Base-by-base conservation (phyloP, 129 eudicot species). In the Tagetes patula region DNA sequence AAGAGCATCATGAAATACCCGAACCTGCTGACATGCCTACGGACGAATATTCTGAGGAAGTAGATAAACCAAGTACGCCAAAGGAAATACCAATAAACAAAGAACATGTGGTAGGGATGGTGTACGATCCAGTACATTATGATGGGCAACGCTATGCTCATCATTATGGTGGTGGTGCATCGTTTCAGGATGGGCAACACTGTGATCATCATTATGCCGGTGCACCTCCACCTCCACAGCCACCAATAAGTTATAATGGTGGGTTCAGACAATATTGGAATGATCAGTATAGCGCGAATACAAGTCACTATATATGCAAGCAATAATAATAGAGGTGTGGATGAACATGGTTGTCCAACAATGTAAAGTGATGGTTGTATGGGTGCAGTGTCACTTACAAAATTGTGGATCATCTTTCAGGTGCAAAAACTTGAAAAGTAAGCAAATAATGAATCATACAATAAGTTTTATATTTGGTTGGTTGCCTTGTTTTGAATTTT, bases 81-180 rank as follows among this genome's bases (percentile, higher is more conserved):
- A 77, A 77, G 58, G 65, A 70, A 39, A 53, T 3, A 34, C 65
- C 76, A 10, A 59, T 69, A 20, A 48, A 76, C 34, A 37, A 32
- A 14, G 75, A 69, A 9, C 66, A 77, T 30, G 70, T 53, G 0
- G 81, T 79, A 3, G 64, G 50, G 33, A 72, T 77, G 65, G 78
- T 73, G 33, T 73, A 65, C 34, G 64, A 60, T 49, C 79, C 82
- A 0, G 75, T 50, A 12, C 77, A 62, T 3, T 83, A 20, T 20
- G 86, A 6, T 78, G 73, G 13, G 80, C 88, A 60, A 74, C 52
- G 12, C 77, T 80, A 75, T 74, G 73, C 52, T 80, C 88, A 59
- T 67, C 65, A 6, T 68, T 70, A 10, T 83, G 4, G 55, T 54
- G 52, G 6, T 69, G 3, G 85, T 20, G 27, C 27, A 20, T 20